Base-by-base conservation (phyloP, 257 asterid species). In the Agastache rugosa region DNA sequence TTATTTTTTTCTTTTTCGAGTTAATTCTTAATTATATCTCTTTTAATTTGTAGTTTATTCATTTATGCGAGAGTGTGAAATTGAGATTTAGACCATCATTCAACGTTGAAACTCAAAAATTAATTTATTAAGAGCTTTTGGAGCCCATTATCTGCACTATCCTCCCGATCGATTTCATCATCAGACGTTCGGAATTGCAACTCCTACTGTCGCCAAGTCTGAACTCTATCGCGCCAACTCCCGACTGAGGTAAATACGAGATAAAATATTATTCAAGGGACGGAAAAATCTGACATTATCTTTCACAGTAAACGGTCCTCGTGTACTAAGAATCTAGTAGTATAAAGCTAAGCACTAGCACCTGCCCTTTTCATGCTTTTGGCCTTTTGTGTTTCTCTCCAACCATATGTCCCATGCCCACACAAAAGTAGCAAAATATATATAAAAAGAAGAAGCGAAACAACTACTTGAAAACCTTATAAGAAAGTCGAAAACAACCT, bases 321-420 rank as follows among this genome's bases (percentile, higher is more conserved):
- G 83, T 83, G 87, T 84, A 84, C 87, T 83, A 81, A 82, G 87
- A 87, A 87, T 87, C 87, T 84, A 66, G 69, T 73, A 54, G 79
- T 81, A 77, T 81, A 80, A 84, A 85, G 86, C 72, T 73, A 72
- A 72, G 72, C 78, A 83, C 84, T 85, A 85, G 82, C 86, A 76
- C 75, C 68, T 78, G 63, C 58, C 90, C 80, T 86, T 53, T 85
- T 83, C 83, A 75, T 87, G 85, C 92, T 89, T 83, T 89, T 91
- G 86, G 84, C 87, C 89, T 82, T 82, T 84, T 86, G 71, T 87
- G 83, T 83, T 86, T 81, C 83, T 77, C 80, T 79, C 91, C 84
- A 89, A 85, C 91, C 92, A 78, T 75, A 72, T 87, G 88, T 84
- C 89, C 84, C 83, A 75, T 84, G 62, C 41, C 82, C 69, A 75